phyloP scores from a whole-genome alignment of 805 yeast genomes.

The Zygotorulaspora sp. region DNA sequence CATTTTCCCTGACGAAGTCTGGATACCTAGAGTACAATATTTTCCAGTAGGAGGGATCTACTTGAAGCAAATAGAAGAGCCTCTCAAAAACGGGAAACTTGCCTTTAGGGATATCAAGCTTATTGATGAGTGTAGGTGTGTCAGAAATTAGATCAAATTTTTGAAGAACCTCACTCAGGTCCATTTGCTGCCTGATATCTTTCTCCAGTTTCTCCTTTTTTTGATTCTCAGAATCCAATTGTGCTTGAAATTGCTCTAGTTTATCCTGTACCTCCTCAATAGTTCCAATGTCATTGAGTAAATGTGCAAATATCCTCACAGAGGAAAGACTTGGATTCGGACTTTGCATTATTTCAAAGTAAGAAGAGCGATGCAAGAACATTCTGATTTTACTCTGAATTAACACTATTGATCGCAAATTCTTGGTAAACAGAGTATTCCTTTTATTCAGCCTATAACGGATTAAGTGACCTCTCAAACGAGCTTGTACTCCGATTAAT shows the following conservation, averaged over 20 bases:
- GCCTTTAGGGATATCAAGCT: slow-evolving; percentile 16
- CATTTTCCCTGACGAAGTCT: slow-evolving; percentile 27
- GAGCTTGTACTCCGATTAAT: slow-evolving; percentile 47
- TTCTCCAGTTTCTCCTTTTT: slow-evolving; percentile 67
- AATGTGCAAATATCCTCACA: slow-evolving; percentile 68
- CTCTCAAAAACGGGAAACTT: slow-evolving; percentile 52
- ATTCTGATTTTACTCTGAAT: slow-evolving; percentile 75
- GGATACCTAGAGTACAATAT: slow-evolving; percentile 43
- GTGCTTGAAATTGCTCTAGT: slow-evolving; percentile 61
- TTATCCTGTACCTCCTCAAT: slow-evolving; percentile 74
- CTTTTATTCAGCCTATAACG: slow-evolving; percentile 38
- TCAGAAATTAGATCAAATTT: slow-evolving; percentile 67
- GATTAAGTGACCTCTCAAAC: slow-evolving; percentile 44
- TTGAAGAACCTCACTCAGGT: slow-evolving; percentile 71
- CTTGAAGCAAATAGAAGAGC: slow-evolving; percentile 75
- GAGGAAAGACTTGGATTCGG: slow-evolving; percentile 75
- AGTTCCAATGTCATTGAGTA: slow-evolving; percentile 65
- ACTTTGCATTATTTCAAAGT: slow-evolving; percentile 61
- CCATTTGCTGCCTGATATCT: slow-evolving; percentile 69
- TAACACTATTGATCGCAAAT: slow-evolving; percentile 56
- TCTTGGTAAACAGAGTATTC: slow-evolving; percentile 47
- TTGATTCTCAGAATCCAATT: slow-evolving; percentile 64
- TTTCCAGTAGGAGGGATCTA: slow-evolving; percentile 70
- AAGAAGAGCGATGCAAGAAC: slow-evolving; percentile 64
- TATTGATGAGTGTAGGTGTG: slow-evolving; percentile 8